Percentiles rank a stretch among this genome's conserved stretches.
Evolutionary conservation across 306 rosid species (phyloP).

Genomic region (Clitoria ternatea): DNA sequence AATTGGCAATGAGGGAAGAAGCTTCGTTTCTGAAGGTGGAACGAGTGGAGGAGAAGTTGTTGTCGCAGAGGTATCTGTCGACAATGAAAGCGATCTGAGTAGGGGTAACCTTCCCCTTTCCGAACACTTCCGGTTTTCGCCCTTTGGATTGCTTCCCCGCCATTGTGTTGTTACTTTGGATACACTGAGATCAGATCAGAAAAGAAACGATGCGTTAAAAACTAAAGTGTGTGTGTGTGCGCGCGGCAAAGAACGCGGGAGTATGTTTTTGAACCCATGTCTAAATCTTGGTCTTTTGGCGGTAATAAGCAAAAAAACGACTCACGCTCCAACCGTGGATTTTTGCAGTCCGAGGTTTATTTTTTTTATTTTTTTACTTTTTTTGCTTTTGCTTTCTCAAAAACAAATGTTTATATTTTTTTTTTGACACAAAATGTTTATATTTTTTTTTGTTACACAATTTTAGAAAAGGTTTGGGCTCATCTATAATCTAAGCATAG

Average conservation of each 20-base stretch:
- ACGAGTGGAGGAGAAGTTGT: conserved; percentile 56
- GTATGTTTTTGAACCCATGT: neutral
- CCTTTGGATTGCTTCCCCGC: conserved; percentile 56
- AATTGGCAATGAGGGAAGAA: conserved; percentile 61
- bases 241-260: neutral
- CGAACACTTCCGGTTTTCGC: conserved; percentile 38
- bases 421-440: no score
- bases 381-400: no score
- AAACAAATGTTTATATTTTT: no score
- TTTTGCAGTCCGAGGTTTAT: no score
- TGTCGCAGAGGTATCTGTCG: conserved; percentile 67
- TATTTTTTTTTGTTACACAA: no score
- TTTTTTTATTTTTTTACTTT: no score
- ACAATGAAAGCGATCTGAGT: conserved; percentile 81
- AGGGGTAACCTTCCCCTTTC: conserved; percentile 63
- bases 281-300: neutral
- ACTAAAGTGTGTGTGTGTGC: no score
- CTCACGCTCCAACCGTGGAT: neutral
- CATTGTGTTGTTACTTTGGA: conserved; percentile 35
- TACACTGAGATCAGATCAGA: neutral
- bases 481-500: no score
- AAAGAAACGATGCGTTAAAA: neutral
- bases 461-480: no score
- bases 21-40: conserved; percentile 66
- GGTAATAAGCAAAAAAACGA: neutral